Evolutionary conservation across 768 basidiomycete species (phyloP).

Genomic region (Suillus luteus): DNA sequence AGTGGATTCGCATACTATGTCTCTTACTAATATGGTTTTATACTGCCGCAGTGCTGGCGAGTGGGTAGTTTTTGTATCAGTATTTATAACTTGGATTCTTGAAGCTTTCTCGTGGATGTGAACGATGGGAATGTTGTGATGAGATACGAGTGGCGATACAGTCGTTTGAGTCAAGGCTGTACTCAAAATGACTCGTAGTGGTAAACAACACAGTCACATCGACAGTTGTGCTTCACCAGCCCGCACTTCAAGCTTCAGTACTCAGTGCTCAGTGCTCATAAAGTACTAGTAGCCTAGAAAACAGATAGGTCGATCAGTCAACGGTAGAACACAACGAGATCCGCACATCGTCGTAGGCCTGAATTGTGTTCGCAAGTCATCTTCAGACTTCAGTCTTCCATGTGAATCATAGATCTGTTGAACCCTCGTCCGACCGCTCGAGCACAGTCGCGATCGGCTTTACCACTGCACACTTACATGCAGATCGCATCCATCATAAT

Average conservation of each 20-base stretch:
- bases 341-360: background rate
- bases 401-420: background rate
- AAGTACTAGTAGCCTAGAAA: background rate
- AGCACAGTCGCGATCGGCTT: background rate
- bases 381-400: background rate
- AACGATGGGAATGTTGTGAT: background rate
- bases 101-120: background rate
- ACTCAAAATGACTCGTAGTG: background rate
- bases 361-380: background rate
- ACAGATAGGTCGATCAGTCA: background rate
- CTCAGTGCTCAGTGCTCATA: background rate
- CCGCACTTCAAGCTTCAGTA: background rate
- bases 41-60: slow-evolving; percentile 19
- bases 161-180: background rate
- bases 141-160: background rate
- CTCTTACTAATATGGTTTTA: background rate
- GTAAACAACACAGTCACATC: background rate
- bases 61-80: slow-evolving; percentile 14
- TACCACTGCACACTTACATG: background rate
- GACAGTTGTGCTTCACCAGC: background rate
- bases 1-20: slow-evolving; percentile 5
- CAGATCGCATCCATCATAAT: background rate
- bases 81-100: background rate
- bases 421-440: background rate
- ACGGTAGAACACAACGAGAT: background rate